These are phyloP conservation scores for Mortierella sp. DNA, from an alignment of 371 early-diverging fungal genomes.

Conservation along the genomic window DNA sequence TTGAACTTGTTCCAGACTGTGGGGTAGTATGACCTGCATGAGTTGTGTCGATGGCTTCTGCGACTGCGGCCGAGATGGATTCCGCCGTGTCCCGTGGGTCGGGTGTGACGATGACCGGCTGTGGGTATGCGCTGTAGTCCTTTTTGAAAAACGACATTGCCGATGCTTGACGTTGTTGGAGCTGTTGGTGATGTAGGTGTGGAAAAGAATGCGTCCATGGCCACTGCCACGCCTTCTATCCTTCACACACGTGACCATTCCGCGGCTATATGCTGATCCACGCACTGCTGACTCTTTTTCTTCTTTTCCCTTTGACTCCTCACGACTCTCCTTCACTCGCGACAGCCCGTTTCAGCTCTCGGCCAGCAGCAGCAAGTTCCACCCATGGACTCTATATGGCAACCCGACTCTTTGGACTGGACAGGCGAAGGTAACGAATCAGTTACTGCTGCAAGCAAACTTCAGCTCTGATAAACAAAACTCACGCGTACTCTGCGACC, in stretches of 20 bases:
- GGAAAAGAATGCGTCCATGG: neutral
- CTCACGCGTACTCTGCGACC: neutral
- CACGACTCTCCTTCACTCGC: no score
- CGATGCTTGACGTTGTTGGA: neutral
- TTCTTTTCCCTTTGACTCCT: neutral
- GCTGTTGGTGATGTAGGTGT: neutral
- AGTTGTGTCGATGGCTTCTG: conserved; percentile 30
- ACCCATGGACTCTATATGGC: neutral
- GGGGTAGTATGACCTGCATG: neutral
- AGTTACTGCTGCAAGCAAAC: neutral
- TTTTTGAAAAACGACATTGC: conserved; percentile 48
- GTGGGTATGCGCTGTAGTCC: conserved; percentile 46
- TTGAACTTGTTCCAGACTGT: conserved; percentile 7
- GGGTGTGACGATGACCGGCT: conserved; percentile 52
- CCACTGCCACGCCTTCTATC: neutral
- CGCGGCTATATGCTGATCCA: neutral
- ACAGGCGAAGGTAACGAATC: neutral
- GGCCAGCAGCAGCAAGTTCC: neutral
- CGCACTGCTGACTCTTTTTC: neutral
- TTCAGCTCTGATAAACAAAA: neutral
- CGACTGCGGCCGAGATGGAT: conserved; percentile 35
- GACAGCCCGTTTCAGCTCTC: neutral
- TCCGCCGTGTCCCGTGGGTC: conserved; percentile 22
- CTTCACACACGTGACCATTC: neutral
- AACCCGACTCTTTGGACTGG: conserved; percentile 4